Evolutionary conservation across 345 rosid species (phyloP), one percentile per base, ranked within the genome.

Genomic region (Salix caprea): DNA sequence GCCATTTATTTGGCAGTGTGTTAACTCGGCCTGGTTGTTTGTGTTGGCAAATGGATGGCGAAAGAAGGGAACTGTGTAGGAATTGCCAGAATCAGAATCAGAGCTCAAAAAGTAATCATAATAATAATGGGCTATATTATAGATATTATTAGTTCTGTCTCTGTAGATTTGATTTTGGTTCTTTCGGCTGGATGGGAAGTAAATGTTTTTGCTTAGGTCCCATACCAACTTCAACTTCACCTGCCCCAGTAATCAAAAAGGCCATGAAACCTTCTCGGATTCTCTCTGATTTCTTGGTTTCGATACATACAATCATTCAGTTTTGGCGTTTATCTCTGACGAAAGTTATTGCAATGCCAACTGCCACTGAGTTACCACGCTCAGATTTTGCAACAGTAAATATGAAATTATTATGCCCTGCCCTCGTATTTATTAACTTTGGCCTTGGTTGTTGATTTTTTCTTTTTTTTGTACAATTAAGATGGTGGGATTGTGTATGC

Each of bases 21-120:
- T 50, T 36, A 6, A 21, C 79, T 4, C 34, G 67, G 52, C 61
- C 76, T 15, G 84, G 81, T 65, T 90, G 93, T 70, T 70, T 85
- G 77, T 84, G 91, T 26, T 88, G 90, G 67, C 88, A 84, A 56
- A 71, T 88, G 73, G 94, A 90, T 21, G 79, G 32, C 24, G 30
- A 69, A 74, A 74, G 78, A 26, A 61, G 80, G 30, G 86, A 82
- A 70, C 34, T 76, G 67, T 87, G 90, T 82, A 73, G 79, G 67
- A 82, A 85, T 67, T 88, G 91, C 69, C 81, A 82, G 71, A 85
- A 56, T 40, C 48, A 76, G 50, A 46, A 46, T 46, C 50, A 46
- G 50, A 46, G 50, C 50, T 46, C 50, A 14, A 46, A 46, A 46
- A 46, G 5, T 13, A 13, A 46, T 40, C 14, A 40, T 14, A 13